Conservation (phyloP, 495 filamentous ascomycete genomes). For the Usnea hakonensis region DNA sequence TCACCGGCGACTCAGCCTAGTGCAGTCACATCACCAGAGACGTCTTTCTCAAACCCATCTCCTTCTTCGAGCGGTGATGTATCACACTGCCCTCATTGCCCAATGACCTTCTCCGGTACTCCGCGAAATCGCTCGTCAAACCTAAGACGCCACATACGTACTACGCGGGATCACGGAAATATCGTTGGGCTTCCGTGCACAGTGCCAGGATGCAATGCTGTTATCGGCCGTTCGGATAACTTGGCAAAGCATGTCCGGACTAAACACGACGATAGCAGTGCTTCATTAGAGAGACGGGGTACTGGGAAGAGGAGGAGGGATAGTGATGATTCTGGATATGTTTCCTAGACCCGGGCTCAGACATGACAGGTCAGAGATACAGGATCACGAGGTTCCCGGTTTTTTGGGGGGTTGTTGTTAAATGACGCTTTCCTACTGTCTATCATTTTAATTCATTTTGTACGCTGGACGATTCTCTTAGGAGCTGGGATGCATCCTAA, state of each 20-base stretch:
- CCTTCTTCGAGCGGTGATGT: not conserved
- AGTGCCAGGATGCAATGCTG: not conserved
- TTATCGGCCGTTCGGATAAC: slow-evolving; percentile 11
- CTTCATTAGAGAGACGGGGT: not conserved
- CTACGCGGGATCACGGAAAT: not conserved
- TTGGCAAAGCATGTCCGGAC: slow-evolving; percentile 8
- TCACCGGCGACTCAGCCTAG: not conserved
- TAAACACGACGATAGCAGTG: not conserved
- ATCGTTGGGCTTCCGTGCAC: not conserved
- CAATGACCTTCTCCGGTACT: slow-evolving; percentile 2
- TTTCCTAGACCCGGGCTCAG: not conserved
- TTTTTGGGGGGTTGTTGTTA: not conserved
- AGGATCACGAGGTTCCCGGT: too few relatives aligned
- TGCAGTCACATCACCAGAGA: not conserved
- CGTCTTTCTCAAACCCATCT: not conserved
- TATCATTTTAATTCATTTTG: not conserved
- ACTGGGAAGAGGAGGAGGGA: not conserved
- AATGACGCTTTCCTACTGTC: not conserved
- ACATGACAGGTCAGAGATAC: not conserved
- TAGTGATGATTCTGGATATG: not conserved
- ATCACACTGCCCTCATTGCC: slow-evolving; percentile 1
- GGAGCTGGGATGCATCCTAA: not conserved
- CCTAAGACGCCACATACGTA: slow-evolving; percentile 7
- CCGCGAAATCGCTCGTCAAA: slow-evolving; percentile 6
- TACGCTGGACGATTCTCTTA: not conserved